Evolutionary conservation across 257 asterid species (phyloP).

Genomic region (Ligustrum vulgare): DNA sequence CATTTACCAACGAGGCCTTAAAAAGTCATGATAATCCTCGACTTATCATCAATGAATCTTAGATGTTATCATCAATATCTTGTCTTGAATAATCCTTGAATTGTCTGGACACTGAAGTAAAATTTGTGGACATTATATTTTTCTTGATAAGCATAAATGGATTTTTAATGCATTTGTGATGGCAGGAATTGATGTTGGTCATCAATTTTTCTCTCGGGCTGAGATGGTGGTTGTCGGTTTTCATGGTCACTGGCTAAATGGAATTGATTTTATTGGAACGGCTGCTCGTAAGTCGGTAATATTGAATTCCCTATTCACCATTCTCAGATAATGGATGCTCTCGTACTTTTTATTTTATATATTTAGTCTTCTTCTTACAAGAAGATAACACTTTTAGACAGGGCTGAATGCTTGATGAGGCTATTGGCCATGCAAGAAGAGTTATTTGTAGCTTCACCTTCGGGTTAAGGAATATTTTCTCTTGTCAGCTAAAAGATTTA

Average conservation of each 20-base stretch:
- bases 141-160: not conserved
- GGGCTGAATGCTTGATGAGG: too few relatives aligned
- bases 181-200: conserved; percentile 89
- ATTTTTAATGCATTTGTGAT: conserved; percentile 21
- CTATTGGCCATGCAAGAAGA: too few relatives aligned
- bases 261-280: conserved; percentile 69
- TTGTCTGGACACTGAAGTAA: not conserved
- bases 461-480: not conserved
- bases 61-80: not conserved
- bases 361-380: too few relatives aligned
- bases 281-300: conserved; percentile 42
- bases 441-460: not conserved
- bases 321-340: not conserved
- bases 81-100: not conserved
- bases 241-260: conserved; percentile 87
- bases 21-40: not conserved
- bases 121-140: not conserved
- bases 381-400: too few relatives aligned
- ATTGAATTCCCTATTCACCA: not conserved
- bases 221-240: conserved; percentile 91
- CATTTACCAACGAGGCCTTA: not conserved
- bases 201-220: conserved; percentile 81
- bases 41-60: not conserved
- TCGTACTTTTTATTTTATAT: conserved; percentile 7
- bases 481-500: not conserved